A percentile compares a stretch with the other conserved stretches of the same genome.
phyloP scores from a whole-genome alignment of 2,329 filamentous ascomycete species.

The Ilyonectria destructans region DNA sequence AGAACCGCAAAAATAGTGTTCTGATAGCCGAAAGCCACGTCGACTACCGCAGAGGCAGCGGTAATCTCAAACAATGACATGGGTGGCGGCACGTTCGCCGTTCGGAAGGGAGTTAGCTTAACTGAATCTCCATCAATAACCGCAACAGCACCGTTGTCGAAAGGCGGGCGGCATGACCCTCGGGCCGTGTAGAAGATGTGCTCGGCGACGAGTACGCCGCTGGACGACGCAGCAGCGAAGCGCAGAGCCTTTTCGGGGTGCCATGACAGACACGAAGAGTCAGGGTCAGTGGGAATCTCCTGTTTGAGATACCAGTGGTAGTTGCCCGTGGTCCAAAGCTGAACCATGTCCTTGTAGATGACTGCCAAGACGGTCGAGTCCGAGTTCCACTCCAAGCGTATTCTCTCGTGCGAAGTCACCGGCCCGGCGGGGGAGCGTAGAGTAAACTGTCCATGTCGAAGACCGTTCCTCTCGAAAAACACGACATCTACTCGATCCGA shows the following conservation, averaged over 20 bases:
- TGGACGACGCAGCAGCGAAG: conserved; percentile 70
- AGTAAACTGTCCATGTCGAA: conserved; percentile 95
- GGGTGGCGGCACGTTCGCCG: conserved; percentile 90
- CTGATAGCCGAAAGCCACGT: conserved; percentile 81
- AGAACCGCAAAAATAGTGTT: conserved; percentile 81
- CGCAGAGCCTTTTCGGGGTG: conserved; percentile 88
- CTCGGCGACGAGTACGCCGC: conserved; percentile 73
- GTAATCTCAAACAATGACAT: conserved; percentile 87
- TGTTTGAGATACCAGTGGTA: conserved; percentile 99
- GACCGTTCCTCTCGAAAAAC: conserved; percentile 97
- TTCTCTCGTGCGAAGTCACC: conserved; percentile 68
- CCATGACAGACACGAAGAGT: conserved; percentile 72
- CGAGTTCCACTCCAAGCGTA: conserved; percentile 87
- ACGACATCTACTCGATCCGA: conserved; percentile 82
- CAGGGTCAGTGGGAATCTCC: conserved; percentile 72
- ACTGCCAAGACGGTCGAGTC: conserved; percentile 94
- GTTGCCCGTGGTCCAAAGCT: conserved; percentile 97
- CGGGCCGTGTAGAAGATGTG: conserved; percentile 78
- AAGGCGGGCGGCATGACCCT: conserved; percentile 79
- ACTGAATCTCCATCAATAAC: conserved; percentile 87
- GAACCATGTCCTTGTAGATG: conserved; percentile 80
- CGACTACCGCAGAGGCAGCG: conserved; percentile 75
- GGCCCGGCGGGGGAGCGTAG: conserved; percentile 77
- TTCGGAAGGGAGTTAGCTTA: conserved; percentile 88
- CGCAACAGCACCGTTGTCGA: conserved; percentile 85